Conservation (phyloP, 495 filamentous ascomycete genomes). For the Penicillium paxilli region DNA sequence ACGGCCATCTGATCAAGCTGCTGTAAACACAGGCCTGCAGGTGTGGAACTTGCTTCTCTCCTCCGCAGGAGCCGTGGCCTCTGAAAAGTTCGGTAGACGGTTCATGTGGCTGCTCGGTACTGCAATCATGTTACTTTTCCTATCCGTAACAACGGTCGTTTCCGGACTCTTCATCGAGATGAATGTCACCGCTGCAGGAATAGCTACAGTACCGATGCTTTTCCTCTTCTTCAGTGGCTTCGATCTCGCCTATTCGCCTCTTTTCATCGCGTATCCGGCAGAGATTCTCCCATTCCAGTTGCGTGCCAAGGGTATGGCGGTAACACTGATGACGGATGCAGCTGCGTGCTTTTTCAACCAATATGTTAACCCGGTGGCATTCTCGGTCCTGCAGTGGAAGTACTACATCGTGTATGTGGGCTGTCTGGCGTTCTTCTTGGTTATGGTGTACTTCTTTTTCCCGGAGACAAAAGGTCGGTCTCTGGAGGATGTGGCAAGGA, state of each 20-base stretch:
- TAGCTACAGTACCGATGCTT: slow-evolving; percentile 58
- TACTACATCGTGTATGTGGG: slow-evolving; percentile 63
- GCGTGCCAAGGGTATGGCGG: slow-evolving; percentile 69
- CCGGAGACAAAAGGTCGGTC: slow-evolving; percentile 66
- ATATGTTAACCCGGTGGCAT: slow-evolving; percentile 61
- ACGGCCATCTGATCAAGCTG: slow-evolving; percentile 44
- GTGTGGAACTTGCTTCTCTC: slow-evolving; percentile 27
- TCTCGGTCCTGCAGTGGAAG: slow-evolving; percentile 52
- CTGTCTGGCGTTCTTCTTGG: slow-evolving; percentile 53
- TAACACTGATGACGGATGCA: slow-evolving; percentile 59
- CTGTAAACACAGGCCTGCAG: slow-evolving; percentile 24
- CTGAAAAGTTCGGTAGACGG: slow-evolving; percentile 59
- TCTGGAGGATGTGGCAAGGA: slow-evolving; percentile 62
- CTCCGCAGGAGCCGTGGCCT: slow-evolving; percentile 51
- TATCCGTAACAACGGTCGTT: slow-evolving; percentile 54
- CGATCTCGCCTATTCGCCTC: slow-evolving; percentile 58
- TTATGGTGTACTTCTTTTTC: slow-evolving; percentile 64
- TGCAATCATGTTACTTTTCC: slow-evolving; percentile 54
- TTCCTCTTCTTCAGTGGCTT: slow-evolving; percentile 59
- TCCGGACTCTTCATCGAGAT: slow-evolving; percentile 52
- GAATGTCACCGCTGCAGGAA: slow-evolving; percentile 44
- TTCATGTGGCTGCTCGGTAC: slow-evolving; percentile 57
- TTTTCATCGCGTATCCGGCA: slow-evolving; percentile 63
- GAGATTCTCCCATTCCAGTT: slow-evolving; percentile 70
- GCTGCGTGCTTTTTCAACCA: slow-evolving; percentile 57